phyloP scores from a whole-genome alignment of 139 green algal species.

The Chlorella sorokiniana region DNA sequence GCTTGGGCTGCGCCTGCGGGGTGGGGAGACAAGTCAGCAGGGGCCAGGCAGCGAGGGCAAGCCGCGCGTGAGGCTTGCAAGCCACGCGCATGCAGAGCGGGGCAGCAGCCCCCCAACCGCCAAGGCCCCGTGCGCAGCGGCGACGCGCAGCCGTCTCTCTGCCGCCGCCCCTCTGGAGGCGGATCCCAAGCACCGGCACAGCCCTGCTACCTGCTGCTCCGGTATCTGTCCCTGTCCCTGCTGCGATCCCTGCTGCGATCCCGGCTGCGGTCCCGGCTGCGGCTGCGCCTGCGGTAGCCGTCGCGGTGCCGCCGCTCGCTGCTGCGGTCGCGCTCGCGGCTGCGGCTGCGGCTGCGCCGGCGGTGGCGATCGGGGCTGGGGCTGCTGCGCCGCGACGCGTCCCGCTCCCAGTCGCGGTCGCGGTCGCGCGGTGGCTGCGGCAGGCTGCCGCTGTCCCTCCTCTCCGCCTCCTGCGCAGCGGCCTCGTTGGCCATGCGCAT shows the following conservation, averaged over 20 bases:
- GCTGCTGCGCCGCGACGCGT: neutral
- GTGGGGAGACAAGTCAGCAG: neutral
- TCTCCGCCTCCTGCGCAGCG: neutral
- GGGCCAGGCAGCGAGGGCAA: neutral
- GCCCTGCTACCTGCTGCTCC: slow-evolving; percentile 22
- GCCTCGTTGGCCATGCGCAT: neutral
- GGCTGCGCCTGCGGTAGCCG: neutral
- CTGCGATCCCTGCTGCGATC: neutral
- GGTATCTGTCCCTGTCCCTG: neutral
- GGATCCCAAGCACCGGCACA: neutral
- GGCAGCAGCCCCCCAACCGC: no score
- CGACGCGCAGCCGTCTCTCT: no score
- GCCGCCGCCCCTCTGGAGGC: neutral
- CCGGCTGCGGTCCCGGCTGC: neutral
- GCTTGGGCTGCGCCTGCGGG: slow-evolving; percentile 4
- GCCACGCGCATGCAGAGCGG: neutral
- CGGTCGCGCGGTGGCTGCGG: neutral
- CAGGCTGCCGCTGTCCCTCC: neutral
- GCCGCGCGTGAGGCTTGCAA: neutral
- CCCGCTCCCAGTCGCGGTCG: neutral
- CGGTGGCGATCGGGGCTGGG: neutral
- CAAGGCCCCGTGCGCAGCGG: no score
- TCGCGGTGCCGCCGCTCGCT: neutral
- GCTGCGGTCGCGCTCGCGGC: neutral
- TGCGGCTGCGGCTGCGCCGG: neutral